These are phyloP conservation scores for Alternaria arborescens DNA, from an alignment of 2,329 filamentous ascomycete species.

Conservation along the genomic window DNA sequence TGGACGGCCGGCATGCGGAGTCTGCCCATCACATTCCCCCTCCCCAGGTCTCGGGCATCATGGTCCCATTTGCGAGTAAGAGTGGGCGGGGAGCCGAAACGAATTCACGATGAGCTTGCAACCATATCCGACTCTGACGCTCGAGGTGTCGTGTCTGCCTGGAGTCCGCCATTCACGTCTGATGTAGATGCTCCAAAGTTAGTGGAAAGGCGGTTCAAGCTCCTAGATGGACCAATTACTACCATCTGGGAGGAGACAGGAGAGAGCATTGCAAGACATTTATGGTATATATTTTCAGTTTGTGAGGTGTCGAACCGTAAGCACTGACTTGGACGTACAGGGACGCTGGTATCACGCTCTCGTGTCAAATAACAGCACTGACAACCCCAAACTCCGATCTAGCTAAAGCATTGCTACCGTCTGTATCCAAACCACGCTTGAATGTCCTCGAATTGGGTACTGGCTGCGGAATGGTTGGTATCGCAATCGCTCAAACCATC, in stretches of 20 bases:
- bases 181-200: conserved; percentile 58
- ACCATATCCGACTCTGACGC: conserved; percentile 38
- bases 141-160: conserved; percentile 64
- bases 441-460: conserved; percentile 70
- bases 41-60: conserved; percentile 50
- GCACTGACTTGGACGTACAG: conserved; percentile 30
- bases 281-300: conserved; percentile 62
- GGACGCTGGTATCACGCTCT: conserved; percentile 68
- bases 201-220: conserved; percentile 64
- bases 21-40: conserved; percentile 54
- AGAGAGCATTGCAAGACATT: conserved; percentile 75
- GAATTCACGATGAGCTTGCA: conserved; percentile 39
- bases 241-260: conserved; percentile 74
- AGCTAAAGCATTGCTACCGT: conserved; percentile 10
- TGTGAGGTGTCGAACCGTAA: background rate
- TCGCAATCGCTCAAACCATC: conserved; percentile 66
- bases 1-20: conserved; percentile 58
- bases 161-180: conserved; percentile 59
- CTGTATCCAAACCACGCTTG: conserved; percentile 25
- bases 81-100: conserved; percentile 46
- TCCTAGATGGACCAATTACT: conserved; percentile 53
- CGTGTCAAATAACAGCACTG: conserved; percentile 60
- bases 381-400: conserved; percentile 34
- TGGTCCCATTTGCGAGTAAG: conserved; percentile 52
- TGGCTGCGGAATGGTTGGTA: conserved; percentile 72